These are phyloP conservation scores for Tuber melanosporum DNA, from an alignment of 495 filamentous ascomycete species.

Conservation along the genomic window DNA sequence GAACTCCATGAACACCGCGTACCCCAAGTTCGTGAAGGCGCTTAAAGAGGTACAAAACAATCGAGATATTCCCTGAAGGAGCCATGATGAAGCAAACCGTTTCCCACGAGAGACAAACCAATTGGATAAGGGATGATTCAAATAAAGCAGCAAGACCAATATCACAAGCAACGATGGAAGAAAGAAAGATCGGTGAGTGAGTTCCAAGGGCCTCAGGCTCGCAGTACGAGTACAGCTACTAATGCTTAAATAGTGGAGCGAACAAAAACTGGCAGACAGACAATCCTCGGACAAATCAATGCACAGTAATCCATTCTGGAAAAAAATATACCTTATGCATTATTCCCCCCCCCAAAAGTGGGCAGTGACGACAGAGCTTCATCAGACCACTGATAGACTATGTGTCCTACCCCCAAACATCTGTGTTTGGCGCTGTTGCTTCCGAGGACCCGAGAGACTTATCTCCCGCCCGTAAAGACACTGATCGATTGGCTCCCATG, in stretches of 20 bases:
- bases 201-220: background rate
- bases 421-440: background rate
- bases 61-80: slow-evolving; percentile 19
- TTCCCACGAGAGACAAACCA: background rate
- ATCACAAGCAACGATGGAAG: background rate
- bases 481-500: background rate
- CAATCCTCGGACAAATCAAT: background rate
- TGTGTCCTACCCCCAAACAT: background rate
- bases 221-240: background rate
- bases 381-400: slow-evolving; percentile 9
- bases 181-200: background rate
- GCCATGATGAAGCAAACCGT: slow-evolving; percentile 15
- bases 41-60: slow-evolving; percentile 57
- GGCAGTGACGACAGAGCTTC: slow-evolving; percentile 27
- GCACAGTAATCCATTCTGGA: background rate
- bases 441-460: background rate
- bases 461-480: background rate
- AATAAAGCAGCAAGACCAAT: background rate
- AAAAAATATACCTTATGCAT: background rate
- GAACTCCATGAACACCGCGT: slow-evolving; percentile 60
- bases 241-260: background rate
- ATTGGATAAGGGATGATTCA: background rate
- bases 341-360: background rate
- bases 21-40: slow-evolving; percentile 64
- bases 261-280: background rate